These are phyloP conservation scores for Serendipita vermifera DNA, from an alignment of 768 basidiomycete species.

Conservation along the genomic window DNA sequence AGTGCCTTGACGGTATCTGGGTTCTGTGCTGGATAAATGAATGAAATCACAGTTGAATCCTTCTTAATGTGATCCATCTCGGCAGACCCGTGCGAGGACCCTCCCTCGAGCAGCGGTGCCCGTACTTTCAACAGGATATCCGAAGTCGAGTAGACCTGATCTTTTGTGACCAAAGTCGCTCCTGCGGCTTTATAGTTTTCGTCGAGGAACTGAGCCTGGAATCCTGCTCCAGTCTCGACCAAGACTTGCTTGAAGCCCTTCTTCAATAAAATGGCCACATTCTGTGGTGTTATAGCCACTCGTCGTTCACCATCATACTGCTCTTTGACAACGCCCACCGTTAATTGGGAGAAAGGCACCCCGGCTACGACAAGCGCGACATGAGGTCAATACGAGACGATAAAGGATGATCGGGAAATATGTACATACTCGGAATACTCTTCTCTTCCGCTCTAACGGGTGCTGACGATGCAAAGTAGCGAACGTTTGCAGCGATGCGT, in stretches of 20 bases:
- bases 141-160: conserved; percentile 50
- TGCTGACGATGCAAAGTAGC: neutral
- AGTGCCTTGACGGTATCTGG: conserved; percentile 57
- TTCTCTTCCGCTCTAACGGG: neutral
- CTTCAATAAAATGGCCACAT: conserved; percentile 59
- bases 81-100: conserved; percentile 25
- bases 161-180: conserved; percentile 58
- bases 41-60: conserved; percentile 70
- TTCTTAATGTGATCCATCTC: conserved; percentile 53
- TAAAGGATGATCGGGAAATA: too few relatives aligned
- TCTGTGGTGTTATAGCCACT: conserved; percentile 71
- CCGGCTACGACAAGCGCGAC: too few relatives aligned
- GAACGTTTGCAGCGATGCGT: neutral
- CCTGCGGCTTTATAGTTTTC: conserved; percentile 69
- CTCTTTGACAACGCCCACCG: conserved; percentile 67
- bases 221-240: conserved; percentile 59
- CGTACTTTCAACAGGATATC: conserved; percentile 83
- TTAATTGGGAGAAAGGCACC: conserved; percentile 55
- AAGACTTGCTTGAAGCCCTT: conserved; percentile 68
- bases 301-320: conserved; percentile 65
- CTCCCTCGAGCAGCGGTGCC: conserved; percentile 39
- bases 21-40: conserved; percentile 76
- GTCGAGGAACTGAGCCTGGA: conserved; percentile 64
- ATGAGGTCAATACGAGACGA: too few relatives aligned
- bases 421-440: neutral